These are phyloP conservation scores for Amaranthus hypochondriacus DNA, from an alignment of 148 eudicot genomes.

Conservation along the genomic window DNA sequence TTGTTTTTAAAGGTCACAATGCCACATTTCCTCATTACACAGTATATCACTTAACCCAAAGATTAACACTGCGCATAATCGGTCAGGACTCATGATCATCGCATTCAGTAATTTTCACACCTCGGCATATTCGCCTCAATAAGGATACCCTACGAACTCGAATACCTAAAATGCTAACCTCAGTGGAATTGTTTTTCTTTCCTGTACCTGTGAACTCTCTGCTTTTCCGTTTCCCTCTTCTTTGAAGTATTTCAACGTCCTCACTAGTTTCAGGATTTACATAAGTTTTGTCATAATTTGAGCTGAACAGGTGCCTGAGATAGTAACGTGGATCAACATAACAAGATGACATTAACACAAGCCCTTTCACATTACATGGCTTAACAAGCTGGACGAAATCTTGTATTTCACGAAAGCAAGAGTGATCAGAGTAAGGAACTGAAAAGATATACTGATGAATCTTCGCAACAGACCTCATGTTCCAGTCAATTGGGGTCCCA, in stretches of 20 bases:
- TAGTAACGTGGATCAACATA: constrained; percentile 55
- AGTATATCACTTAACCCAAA: background rate
- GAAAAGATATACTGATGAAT: constrained; percentile 51
- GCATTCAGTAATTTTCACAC: constrained; percentile 45
- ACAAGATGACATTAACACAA: constrained; percentile 57
- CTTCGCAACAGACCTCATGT: constrained; percentile 34
- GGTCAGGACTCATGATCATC: constrained; percentile 18
- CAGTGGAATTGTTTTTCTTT: constrained; percentile 30
- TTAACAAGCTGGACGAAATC: constrained; percentile 47
- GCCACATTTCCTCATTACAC: background rate
- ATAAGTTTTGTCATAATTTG: constrained; percentile 22
- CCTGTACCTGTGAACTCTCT: constrained; percentile 15
- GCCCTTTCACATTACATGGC: constrained; percentile 59
- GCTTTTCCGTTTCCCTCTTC: constrained; percentile 18
- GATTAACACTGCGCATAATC: constrained; percentile 1
- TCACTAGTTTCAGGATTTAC: constrained; percentile 23
- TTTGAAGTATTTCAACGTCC: constrained; percentile 25
- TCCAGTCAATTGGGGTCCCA: constrained; percentile 19
- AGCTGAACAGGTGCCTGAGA: constrained; percentile 45
- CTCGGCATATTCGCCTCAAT: constrained; percentile 44
- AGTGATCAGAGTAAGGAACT: constrained; percentile 80
- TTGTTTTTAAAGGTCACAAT: background rate
- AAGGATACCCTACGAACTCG: constrained; percentile 36
- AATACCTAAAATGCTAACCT: constrained; percentile 28
- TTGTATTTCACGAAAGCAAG: constrained; percentile 64